Conservation (phyloP, 345 rosid species). For the Rhodamnia rubescens region DNA sequence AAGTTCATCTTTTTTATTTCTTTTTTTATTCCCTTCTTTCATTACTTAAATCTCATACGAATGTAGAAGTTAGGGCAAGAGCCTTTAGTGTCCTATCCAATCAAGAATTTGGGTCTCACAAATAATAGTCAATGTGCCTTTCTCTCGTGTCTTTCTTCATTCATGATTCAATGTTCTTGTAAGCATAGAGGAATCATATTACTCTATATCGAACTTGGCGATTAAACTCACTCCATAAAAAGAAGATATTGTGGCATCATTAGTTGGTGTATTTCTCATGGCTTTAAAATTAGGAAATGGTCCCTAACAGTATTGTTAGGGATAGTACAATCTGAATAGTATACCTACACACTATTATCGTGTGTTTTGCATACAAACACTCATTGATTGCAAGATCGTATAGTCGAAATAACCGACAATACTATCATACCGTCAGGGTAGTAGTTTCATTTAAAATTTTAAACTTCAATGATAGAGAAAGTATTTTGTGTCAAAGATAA, state of each 20-base stretch:
- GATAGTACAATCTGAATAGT: too few species aligned
- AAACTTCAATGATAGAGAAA: too few species aligned
- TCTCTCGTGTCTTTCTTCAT: not conserved
- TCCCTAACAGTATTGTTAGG: too few species aligned
- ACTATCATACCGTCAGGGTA: too few species aligned
- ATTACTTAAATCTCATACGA: not conserved
- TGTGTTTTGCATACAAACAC: too few species aligned
- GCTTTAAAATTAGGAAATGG: not conserved
- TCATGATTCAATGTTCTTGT: not conserved
- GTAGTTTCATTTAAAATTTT: too few species aligned
- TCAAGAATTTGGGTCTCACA: not conserved
- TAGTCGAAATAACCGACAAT: too few species aligned
- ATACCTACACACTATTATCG: too few species aligned
- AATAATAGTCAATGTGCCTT: not conserved
- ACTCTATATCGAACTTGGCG: not conserved
- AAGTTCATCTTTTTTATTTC: not conserved
- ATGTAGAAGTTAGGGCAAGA: not conserved
- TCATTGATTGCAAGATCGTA: too few species aligned
- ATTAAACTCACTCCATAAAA: not conserved
- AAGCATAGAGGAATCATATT: not conserved
- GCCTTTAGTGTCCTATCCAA: not conserved
- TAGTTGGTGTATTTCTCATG: not conserved
- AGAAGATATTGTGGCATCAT: not conserved
- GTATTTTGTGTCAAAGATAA: not conserved
- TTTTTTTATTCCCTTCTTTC: not conserved